Evolutionary conservation across 208 protist species (phyloP).

Genomic region (Naegleria lovaniensis): DNA sequence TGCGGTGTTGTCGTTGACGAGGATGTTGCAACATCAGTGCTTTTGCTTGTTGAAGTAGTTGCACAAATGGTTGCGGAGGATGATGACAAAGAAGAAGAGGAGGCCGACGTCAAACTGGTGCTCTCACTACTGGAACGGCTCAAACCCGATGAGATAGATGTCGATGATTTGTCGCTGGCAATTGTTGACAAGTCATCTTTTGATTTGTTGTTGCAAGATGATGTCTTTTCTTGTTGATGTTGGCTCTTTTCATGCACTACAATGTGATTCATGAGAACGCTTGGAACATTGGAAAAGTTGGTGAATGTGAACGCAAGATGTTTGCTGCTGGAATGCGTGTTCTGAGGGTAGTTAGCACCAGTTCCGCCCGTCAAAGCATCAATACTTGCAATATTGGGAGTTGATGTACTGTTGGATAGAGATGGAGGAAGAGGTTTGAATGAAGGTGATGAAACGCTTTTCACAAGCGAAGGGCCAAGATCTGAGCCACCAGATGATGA

Average conservation of each 20-base stretch:
- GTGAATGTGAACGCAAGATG: neutral
- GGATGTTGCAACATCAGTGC: neutral
- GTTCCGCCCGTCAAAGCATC: neutral
- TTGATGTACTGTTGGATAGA: neutral
- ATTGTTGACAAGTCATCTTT: neutral
- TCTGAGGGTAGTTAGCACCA: neutral
- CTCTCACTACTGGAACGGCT: neutral
- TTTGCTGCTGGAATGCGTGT: neutral
- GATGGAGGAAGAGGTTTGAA: neutral
- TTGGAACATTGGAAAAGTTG: neutral
- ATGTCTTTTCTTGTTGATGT: neutral
- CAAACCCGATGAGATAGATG: neutral
- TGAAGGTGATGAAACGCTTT: neutral
- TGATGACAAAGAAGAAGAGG: neutral
- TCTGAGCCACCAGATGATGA: too few relatives aligned
- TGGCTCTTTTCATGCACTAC: neutral
- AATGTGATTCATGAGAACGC: neutral
- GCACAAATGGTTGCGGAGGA: too few relatives aligned
- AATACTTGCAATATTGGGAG: neutral
- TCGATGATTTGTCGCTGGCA: too few relatives aligned
- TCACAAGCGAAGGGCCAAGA: neutral
- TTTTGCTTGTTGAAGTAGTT: neutral
- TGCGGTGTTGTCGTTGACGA: neutral
- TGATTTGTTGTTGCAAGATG: neutral
- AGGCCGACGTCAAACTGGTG: neutral